These are phyloP conservation scores for Scenedesmus sp. DNA, from an alignment of 163 green algal species.

Conservation along the genomic window DNA sequence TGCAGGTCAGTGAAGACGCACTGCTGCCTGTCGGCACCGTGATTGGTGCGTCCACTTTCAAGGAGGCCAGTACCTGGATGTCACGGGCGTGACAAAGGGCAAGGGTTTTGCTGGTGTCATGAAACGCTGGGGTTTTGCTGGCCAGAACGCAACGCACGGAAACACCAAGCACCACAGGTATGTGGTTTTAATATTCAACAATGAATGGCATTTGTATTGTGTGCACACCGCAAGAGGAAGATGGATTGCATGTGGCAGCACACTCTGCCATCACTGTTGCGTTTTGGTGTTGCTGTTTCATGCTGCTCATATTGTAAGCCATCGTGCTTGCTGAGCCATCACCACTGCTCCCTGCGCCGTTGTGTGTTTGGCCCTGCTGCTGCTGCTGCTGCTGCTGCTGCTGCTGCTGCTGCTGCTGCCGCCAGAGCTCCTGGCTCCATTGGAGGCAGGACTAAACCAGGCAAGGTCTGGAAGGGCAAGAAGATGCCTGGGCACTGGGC, in stretches of 20 bases:
- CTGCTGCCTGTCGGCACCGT: constrained; percentile 89
- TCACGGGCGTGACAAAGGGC: constrained; percentile 91
- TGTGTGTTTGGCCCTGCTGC: no score
- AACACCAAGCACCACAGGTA: constrained; percentile 83
- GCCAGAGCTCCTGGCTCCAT: constrained; percentile 83
- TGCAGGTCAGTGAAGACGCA: constrained; percentile 79
- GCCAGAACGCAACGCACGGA: constrained; percentile 92
- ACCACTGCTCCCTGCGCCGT: no score
- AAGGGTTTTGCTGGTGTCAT: constrained; percentile 97
- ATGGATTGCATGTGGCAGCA: no score
- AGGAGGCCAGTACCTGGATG: constrained; percentile 95
- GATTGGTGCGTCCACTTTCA: constrained; percentile 92
- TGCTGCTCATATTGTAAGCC: no score
- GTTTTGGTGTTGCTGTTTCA: no score
- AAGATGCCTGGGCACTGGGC: constrained; percentile 98
- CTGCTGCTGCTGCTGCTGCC: constrained; percentile 10
- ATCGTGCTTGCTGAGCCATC: no score
- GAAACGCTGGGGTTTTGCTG: constrained; percentile 95
- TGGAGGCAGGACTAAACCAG: constrained; percentile 85
- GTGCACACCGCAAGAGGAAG: background rate
- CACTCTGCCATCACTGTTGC: no score
- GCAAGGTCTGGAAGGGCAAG: constrained; percentile 97
- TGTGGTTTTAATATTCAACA: no score
- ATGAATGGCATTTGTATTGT: background rate
- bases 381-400: constrained; percentile 65